Evolutionary conservation across 768 basidiomycete species (phyloP).

Genomic region (Crassisporium funariophilum): DNA sequence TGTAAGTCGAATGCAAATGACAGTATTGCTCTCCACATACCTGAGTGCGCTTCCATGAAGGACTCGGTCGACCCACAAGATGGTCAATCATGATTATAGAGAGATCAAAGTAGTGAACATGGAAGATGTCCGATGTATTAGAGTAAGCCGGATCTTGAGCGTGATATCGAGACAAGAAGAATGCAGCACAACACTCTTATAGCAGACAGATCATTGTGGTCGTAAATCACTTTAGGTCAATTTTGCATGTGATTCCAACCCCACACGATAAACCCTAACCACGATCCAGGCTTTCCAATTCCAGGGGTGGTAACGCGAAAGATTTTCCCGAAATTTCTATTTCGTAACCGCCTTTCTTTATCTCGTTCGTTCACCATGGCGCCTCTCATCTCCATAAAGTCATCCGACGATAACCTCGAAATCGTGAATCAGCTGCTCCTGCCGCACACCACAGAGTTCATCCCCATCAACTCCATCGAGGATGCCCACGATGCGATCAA

Average conservation of each 20-base stretch:
- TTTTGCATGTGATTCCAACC: conserved; percentile 22
- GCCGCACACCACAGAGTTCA: conserved; percentile 69
- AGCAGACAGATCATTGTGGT: conserved; percentile 1
- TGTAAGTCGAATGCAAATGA: conserved; percentile 1
- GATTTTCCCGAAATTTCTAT: conserved; percentile 15
- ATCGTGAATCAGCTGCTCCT: conserved; percentile 91
- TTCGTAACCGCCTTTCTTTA: conserved; percentile 3
- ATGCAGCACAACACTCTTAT: neutral
- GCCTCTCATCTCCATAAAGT: conserved; percentile 43
- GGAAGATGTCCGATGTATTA: conserved; percentile 6
- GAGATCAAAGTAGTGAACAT: conserved; percentile 13
- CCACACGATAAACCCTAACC: conserved; percentile 25
- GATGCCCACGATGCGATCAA: conserved; percentile 94
- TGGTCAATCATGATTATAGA: conserved; percentile 84
- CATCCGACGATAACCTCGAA: conserved; percentile 54
- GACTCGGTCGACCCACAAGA: conserved; percentile 81
- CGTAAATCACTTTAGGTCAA: neutral
- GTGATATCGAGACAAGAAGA: conserved; percentile 4
- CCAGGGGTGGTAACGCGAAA: no score
- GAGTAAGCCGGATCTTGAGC: conserved; percentile 16
- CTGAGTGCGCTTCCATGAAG: conserved; percentile 89
- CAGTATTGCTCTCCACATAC: conserved; percentile 35
- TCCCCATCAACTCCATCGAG: conserved; percentile 70
- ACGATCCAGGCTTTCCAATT: neutral
- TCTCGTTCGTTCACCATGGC: conserved; percentile 21